Conservation (phyloP, 2,329 filamentous ascomycete genomes). For the Fusarium temperatum region DNA sequence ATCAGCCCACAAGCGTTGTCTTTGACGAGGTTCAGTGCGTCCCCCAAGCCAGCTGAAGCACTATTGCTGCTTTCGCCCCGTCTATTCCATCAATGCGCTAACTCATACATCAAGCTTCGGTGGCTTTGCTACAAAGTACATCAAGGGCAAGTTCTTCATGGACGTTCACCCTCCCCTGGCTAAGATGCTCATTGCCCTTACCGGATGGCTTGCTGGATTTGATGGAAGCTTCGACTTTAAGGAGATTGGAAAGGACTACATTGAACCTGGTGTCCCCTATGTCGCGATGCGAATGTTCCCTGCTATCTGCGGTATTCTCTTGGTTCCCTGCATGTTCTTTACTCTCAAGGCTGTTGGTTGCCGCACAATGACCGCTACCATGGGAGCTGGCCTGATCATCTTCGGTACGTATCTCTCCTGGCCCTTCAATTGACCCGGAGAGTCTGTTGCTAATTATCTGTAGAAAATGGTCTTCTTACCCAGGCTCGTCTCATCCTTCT, state of each 20-base stretch:
- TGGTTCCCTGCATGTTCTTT: conserved; percentile 93
- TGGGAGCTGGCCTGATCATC: conserved; percentile 87
- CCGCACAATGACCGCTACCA: conserved; percentile 81
- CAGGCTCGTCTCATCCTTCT: conserved; percentile 96
- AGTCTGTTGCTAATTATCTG: conserved; percentile 39
- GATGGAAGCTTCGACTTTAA: conserved; percentile 98
- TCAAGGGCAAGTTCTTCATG: conserved; percentile 99
- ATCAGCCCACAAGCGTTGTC: conserved; percentile 94
- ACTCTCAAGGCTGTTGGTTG: conserved; percentile 92
- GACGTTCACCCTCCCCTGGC: conserved; percentile 98
- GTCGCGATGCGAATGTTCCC: conserved; percentile 97
- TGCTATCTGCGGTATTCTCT: conserved; percentile 85
- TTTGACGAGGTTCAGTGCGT: conserved; percentile 99
- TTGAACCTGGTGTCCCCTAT: conserved; percentile 94
- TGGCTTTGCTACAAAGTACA: conserved; percentile 98
- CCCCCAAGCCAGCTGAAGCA: not conserved
- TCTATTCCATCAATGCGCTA: conserved; percentile 14
- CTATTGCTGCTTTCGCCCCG: not conserved
- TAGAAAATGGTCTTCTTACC: conserved; percentile 94
- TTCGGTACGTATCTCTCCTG: conserved; percentile 73
- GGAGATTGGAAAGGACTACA: conserved; percentile 98
- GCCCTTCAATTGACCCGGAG: not conserved
- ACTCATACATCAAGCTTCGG: conserved; percentile 75
- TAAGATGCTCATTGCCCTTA: conserved; percentile 94
- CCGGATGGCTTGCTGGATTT: conserved; percentile 94